Conservation (phyloP, 345 rosid genomes). For the Murraya paniculata region DNA sequence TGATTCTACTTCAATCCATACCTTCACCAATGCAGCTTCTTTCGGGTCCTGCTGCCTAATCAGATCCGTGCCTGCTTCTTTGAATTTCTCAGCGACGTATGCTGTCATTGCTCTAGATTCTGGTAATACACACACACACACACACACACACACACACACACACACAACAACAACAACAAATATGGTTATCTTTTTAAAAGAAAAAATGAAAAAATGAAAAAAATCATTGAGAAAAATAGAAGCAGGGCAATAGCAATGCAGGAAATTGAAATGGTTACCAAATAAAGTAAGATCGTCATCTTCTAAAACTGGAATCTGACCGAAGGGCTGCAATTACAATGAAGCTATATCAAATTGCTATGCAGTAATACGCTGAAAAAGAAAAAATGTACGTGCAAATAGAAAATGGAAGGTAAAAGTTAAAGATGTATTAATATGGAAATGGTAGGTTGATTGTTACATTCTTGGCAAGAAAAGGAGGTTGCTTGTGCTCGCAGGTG, state of each 20-base stretch:
- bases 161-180: too few species aligned
- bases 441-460: constrained; percentile 22
- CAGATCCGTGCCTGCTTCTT: constrained; percentile 54
- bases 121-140: too few species aligned
- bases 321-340: constrained; percentile 66
- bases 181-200: too few species aligned
- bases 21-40: constrained; percentile 56
- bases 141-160: too few species aligned
- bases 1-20: constrained; percentile 77
- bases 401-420: too few species aligned
- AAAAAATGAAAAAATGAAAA: too few species aligned
- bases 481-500: constrained; percentile 61
- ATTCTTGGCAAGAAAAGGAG: constrained; percentile 58
- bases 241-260: too few species aligned
- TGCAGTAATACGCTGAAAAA: too few species aligned
- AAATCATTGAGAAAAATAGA: too few species aligned
- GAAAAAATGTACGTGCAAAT: too few species aligned
- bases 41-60: constrained; percentile 35
- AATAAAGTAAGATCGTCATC: constrained; percentile 74
- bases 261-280: constrained; percentile 32
- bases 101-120: constrained; percentile 81
- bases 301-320: constrained; percentile 77
- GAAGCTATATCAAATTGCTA: background rate
- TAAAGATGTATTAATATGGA: too few species aligned
- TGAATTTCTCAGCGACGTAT: constrained; percentile 59